Evolutionary conservation across 768 basidiomycete species (phyloP), one percentile per base, ranked within the genome.

Genomic region (Naganishia randhawae): DNA sequence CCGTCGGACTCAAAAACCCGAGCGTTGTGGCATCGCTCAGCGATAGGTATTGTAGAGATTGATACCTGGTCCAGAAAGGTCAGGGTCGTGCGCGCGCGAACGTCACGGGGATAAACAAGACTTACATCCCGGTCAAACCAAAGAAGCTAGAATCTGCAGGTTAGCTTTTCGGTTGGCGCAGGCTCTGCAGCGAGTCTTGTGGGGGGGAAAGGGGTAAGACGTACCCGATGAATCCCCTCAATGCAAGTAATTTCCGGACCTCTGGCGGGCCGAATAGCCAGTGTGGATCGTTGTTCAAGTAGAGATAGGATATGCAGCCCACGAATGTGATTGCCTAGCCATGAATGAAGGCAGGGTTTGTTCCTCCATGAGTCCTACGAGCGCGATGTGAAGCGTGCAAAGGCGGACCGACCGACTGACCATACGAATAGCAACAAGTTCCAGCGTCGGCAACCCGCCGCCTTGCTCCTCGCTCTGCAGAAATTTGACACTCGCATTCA

Each of bases 21-120:
- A 95, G 80, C 5, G 89, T 88, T 0, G 86, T 87, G 0, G 89
- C 85, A 75, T 93, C 91, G 1, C 88, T 88, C 0, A 93, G 82
- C 0, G 89, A 88, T 3, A 92, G 83, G 77, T 88, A 89, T 77
- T 86, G 83, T 13, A 91, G 80, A 0, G 89, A 86, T 73, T 85
- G 88, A 76, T 88, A 89, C n/a, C 62, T 65, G 27, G n/a, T n/a
- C n/a, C 9, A 19, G 50, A 8, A 27, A 31, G 6, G 9, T n/a
- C n/a, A n/a, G n/a, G n/a, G n/a, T n/a, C n/a, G n/a, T n/a, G n/a
- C n/a, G n/a, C n/a, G n/a, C n/a, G n/a, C n/a, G n/a, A n/a, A n/a
- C n/a, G n/a, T n/a, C n/a, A n/a, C n/a, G n/a, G n/a, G 22, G 63
- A 39, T 3, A 73, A 55, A 50, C 61, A n/a, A 67, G 35, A 69